Base-by-base conservation (phyloP, 148 eudicot genomes). In the Cornus kousa region DNA sequence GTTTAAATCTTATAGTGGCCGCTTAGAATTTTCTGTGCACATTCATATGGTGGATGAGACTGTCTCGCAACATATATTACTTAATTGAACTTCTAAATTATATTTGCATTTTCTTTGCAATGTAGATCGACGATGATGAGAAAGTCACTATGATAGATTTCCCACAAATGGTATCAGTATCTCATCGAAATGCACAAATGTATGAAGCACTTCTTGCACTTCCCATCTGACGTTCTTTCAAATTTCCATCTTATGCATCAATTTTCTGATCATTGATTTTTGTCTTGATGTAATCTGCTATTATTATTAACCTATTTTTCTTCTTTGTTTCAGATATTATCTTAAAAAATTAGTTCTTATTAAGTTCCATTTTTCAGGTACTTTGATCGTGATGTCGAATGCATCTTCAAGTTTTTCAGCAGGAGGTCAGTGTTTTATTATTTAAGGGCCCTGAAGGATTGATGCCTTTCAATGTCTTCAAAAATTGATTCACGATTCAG, bases 151-250 rank as follows among this genome's bases (percentile, higher is more conserved):
- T 95, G 89, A 95, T 95, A 79, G 99, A 95, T 86, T 95, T 95
- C 77, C 99, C 99, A 2, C 99, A 93, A 80, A 95, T 95, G 99
- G 97, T 95, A 35, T 95, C 99, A n/a, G 90, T 93, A 31, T 86
- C 92, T 86, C 99, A 95, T 84, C 86, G 82, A 43, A 95, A 95
- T 86, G 99, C 99, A 5, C 86, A 95, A 84, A 93, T 93, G 99
- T 95, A 81, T 23, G 94, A 77, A 69, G 10, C 57, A 39, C n/a
- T 67, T 64, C 37, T 23, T 66, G 7, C 57, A 39, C 17, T 67
- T 64, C 28, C 39, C 7, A 28, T 43, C 1, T 79, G 35, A 71
- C 16, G 57, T 55, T 57, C 13, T 9, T 9, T 64, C 37, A 31
- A 23, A 20, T 59, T 6, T 73, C 67, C 19, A 35, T 75, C 31